These are phyloP conservation scores for Xylaria sp. DNA, from an alignment of 2,329 filamentous ascomycete genomes.

Conservation along the genomic window DNA sequence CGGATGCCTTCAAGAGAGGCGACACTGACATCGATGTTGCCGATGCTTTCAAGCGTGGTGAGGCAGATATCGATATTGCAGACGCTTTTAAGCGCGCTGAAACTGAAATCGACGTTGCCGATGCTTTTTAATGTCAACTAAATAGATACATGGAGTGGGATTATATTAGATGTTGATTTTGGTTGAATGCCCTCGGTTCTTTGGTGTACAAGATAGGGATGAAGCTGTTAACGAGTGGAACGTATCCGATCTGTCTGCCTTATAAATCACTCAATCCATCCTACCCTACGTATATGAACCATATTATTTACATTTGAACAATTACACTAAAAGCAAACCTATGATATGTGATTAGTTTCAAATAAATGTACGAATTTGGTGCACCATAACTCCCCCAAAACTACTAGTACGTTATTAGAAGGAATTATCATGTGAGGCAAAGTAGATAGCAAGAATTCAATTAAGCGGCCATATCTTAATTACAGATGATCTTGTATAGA, in stretches of 20 bases:
- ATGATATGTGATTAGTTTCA: too few relatives aligned
- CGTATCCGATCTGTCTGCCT: background rate
- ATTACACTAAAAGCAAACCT: too few relatives aligned
- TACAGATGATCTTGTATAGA: constrained; percentile 21
- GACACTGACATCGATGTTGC: constrained; percentile 17
- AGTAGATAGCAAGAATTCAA: too few relatives aligned
- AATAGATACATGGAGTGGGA: background rate
- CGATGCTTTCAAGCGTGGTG: background rate
- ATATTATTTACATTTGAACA: background rate
- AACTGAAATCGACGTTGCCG: too few relatives aligned
- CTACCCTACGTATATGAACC: background rate
- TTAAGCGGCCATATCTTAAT: background rate
- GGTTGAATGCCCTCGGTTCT: background rate
- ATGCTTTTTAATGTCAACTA: constrained; percentile 3
- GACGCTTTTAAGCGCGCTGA: too few relatives aligned
- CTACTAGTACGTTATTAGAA: too few relatives aligned
- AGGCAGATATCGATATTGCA: too few relatives aligned
- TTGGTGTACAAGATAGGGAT: background rate
- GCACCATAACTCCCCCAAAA: too few relatives aligned
- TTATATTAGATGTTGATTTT: background rate
- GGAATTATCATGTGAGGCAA: too few relatives aligned
- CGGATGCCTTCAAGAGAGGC: constrained; percentile 18
- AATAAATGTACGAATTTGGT: too few relatives aligned
- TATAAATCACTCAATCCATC: background rate
- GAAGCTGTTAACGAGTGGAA: background rate